These are phyloP conservation scores for Oryza officinalis DNA, from an alignment of 176 grass and related monocot genomes.

Conservation along the genomic window DNA sequence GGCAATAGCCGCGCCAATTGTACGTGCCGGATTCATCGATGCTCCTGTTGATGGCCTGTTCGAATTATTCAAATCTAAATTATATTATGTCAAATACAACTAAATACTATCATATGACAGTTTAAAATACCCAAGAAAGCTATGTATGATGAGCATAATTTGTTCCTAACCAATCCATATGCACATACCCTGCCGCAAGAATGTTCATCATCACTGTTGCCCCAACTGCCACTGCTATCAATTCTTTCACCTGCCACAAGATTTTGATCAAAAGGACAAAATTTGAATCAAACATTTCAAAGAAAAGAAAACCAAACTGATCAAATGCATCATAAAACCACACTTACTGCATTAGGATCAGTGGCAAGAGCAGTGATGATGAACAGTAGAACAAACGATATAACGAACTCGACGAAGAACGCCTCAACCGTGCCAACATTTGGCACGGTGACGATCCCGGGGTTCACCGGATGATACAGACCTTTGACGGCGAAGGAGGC, in stretches of 20 bases:
- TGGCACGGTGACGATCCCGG: constrained; percentile 51
- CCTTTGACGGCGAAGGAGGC: constrained; percentile 52
- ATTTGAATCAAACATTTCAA: background rate
- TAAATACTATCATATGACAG: background rate
- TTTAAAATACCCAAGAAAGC: no score
- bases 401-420: constrained; percentile 59
- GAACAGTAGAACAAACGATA: constrained; percentile 62
- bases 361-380: constrained; percentile 61
- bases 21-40: constrained; percentile 54
- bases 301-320: background rate
- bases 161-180: background rate
- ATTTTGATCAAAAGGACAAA: background rate
- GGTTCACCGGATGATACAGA: constrained; percentile 45
- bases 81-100: background rate
- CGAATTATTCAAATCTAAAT: background rate
- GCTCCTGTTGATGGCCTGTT: constrained; percentile 49
- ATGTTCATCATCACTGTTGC: constrained; percentile 54
- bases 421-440: constrained; percentile 41
- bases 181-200: constrained; percentile 47
- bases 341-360: constrained; percentile 50
- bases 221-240: constrained; percentile 58
- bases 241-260: constrained; percentile 39
- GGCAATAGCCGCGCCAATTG: constrained; percentile 42
- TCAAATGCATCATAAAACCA: background rate
- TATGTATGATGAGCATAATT: no score